phyloP scores from a whole-genome alignment of 169 alveolate species.

The Cryptosporidium ryanae region DNA sequence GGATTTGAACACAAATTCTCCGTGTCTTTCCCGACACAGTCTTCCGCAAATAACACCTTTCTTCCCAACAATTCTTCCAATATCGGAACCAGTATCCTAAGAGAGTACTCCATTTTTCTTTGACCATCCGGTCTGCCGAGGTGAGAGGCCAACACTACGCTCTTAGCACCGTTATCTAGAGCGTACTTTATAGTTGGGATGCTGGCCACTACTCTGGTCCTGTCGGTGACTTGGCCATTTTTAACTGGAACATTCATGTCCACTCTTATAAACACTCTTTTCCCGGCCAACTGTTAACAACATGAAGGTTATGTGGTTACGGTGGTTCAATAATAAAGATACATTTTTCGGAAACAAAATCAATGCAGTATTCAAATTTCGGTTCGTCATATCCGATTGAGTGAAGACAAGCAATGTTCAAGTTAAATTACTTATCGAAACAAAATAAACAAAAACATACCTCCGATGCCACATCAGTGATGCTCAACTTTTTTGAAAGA shows the following conservation, averaged over 20 bases:
- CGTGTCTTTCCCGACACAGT: constrained; percentile 94
- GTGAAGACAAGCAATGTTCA: too few species aligned
- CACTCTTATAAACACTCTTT: constrained; percentile 95
- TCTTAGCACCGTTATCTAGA: constrained; percentile 90
- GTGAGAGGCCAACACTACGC: constrained; percentile 94
- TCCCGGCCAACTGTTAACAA: constrained; percentile 85
- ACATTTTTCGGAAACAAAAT: too few species aligned
- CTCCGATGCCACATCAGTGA: constrained; percentile 62
- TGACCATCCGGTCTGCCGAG: constrained; percentile 98
- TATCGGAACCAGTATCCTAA: constrained; percentile 91
- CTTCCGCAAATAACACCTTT: constrained; percentile 91
- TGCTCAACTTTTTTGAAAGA: constrained; percentile 62
- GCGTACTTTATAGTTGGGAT: constrained; percentile 93
- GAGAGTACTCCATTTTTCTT: constrained; percentile 88
- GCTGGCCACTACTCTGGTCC: constrained; percentile 93
- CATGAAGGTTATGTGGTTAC: background rate
- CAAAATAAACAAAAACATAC: constrained; percentile 16
- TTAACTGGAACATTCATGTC: constrained; percentile 97
- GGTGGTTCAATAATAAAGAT: too few species aligned
- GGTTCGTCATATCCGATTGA: too few species aligned
- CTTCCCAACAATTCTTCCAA: constrained; percentile 86
- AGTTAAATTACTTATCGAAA: too few species aligned
- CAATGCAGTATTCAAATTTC: too few species aligned
- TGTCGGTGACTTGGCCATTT: constrained; percentile 91
- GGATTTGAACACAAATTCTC: constrained; percentile 89